phyloP scores from a whole-genome alignment of 768 basidiomycete species.

The Chalciporus chontae region DNA sequence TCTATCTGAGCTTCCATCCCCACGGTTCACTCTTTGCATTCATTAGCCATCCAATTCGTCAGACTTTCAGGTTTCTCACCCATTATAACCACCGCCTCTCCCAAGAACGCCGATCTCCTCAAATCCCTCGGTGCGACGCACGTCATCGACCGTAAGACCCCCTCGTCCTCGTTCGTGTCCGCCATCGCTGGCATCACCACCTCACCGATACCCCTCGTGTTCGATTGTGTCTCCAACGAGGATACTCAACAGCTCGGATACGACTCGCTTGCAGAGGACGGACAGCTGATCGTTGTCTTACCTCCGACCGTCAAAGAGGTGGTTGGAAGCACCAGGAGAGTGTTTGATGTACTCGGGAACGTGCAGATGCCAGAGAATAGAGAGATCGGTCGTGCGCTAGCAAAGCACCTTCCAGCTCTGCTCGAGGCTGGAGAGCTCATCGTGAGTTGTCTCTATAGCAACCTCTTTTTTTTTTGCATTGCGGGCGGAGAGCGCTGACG shows the following conservation, averaged over 20 bases:
- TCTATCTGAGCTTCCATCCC: conserved; percentile 23
- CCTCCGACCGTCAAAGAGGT: conserved; percentile 7
- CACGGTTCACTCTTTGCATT: not conserved
- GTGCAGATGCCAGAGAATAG: conserved; percentile 11
- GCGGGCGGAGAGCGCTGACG: not conserved
- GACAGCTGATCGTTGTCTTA: conserved; percentile 20
- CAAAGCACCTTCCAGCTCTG: conserved; percentile 7
- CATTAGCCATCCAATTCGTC: conserved; percentile 34
- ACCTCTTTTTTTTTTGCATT: not conserved
- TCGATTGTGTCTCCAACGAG: conserved; percentile 26
- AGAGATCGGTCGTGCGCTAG: conserved; percentile 12
- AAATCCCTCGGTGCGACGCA: conserved; percentile 37
- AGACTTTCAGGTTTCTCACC: conserved; percentile 34
- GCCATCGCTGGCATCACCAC: conserved; percentile 13
- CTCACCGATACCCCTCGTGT: conserved; percentile 10
- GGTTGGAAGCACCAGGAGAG: conserved; percentile 15
- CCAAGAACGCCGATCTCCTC: conserved; percentile 30
- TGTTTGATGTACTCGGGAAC: conserved; percentile 9
- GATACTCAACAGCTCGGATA: conserved; percentile 35
- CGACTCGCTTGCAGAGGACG: conserved; percentile 30
- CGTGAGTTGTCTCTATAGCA: too few species aligned
- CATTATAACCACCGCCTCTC: conserved; percentile 40
- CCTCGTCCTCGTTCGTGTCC: conserved; percentile 12
- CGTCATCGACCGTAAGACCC: conserved; percentile 31
- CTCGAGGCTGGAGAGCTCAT: conserved; percentile 8